Base-by-base conservation (phyloP, 2,329 filamentous ascomycete species). In the Madurella mycetomatis region DNA sequence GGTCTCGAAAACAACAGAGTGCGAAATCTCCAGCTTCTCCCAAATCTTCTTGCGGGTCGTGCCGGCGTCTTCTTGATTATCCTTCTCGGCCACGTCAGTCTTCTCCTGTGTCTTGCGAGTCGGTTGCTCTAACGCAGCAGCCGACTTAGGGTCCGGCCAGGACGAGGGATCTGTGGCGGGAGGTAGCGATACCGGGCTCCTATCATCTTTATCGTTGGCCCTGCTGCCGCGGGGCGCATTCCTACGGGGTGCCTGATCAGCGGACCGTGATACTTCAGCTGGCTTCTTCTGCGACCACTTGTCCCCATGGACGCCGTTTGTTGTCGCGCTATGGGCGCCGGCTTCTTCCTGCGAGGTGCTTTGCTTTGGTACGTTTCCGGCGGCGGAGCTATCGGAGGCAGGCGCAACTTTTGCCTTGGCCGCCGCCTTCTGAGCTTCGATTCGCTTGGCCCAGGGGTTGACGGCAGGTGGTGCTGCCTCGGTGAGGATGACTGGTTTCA, bases 61-160 rank as follows among this genome's bases (percentile, higher is more conserved):
- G 62, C 69, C 64, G 66, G 77, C 64, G 51, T 83, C 73, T n/a
- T 80, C 84, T 58, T 84, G 79, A 42, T 71, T 73, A 60, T 88
- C 86, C 46, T 85, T 82, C 58, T 89, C 86, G 44, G 83, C 78
- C 12, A 79, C 77, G 18, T 82, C 75, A 32, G 76, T 71, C 70
- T 90, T 90, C 52, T 85, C 79, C 50, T 83, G 77, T 1, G 77
- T 72, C 70, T 90, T 91, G 65, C 86, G 85, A 72, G 88, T 89
- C 58, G 88, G 82, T 62, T 94, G 90, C 60, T 78, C 75, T 44
- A 72, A 71, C 47, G 86, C 84, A 49, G 86, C 83, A 1, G 85
- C 87, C 47, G 79, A 85, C 63, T 96, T 90, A 0, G 91, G 91
- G 2, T 92, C 97, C 15, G 94, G 94, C 94, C 94, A 99, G 17